Conservation (phyloP, 2,329 filamentous ascomycete genomes). For the Xylaria sp. region DNA sequence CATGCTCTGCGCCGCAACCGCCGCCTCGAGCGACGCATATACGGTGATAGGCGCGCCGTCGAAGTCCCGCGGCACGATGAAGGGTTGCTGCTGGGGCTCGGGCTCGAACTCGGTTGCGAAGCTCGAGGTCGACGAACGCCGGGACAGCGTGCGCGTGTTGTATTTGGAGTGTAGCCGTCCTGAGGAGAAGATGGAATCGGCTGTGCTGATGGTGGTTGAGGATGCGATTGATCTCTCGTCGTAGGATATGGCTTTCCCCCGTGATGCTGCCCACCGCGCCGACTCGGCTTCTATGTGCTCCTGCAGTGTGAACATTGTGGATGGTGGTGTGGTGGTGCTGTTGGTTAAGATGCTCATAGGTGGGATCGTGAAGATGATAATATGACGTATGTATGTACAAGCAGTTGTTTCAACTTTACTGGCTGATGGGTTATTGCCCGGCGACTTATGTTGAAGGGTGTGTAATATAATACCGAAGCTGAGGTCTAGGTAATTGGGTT, state of each 20-base stretch:
- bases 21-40: constrained; percentile 48
- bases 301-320: constrained; percentile 42
- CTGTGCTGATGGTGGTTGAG: constrained; percentile 28
- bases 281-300: constrained; percentile 43
- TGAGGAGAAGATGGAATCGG: constrained; percentile 37
- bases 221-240: constrained; percentile 34
- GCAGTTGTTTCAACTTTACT: constrained; percentile 1
- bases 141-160: constrained; percentile 36
- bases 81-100: constrained; percentile 32
- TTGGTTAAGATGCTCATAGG: constrained; percentile 4
- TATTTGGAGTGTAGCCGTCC: constrained; percentile 39
- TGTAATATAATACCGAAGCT: not conserved
- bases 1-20: constrained; percentile 44
- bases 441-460: not conserved
- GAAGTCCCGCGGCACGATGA: constrained; percentile 40
- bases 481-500: not conserved
- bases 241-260: constrained; percentile 13
- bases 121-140: constrained; percentile 45
- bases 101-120: constrained; percentile 40
- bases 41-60: constrained; percentile 45
- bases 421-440: not conserved
- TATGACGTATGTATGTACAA: constrained; percentile 29
- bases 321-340: constrained; percentile 15
- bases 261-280: constrained; percentile 40
- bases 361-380: constrained; percentile 7